Evolutionary conservation across 148 eudicot genomes (phyloP).

Genomic region (Polygonum maritimum): DNA sequence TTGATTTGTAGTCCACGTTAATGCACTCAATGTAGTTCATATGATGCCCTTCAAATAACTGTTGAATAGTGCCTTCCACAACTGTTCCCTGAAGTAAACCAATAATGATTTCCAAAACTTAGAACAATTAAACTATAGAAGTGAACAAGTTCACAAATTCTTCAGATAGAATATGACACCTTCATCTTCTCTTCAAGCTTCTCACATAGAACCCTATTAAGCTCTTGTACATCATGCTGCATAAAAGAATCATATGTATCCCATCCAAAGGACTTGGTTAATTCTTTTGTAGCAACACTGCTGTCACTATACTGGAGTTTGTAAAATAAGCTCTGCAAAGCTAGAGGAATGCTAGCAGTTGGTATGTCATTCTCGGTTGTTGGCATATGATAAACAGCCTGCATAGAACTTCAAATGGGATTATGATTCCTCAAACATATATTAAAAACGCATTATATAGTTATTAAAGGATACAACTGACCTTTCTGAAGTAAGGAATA

Average conservation of each 20-base stretch:
- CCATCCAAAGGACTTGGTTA: conserved; percentile 96
- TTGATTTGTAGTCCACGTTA: conserved; percentile 56
- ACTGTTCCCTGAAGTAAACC: conserved; percentile 59
- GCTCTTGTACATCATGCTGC: conserved; percentile 99
- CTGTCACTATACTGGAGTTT: conserved; percentile 84
- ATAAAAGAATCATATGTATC: conserved; percentile 92
- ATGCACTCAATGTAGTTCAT: conserved; percentile 95
- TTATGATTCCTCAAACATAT: not conserved
- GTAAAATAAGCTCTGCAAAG: conserved; percentile 85
- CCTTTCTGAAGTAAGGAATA: conserved; percentile 95
- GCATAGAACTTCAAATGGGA: conserved; percentile 8
- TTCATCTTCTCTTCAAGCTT: conserved; percentile 98
- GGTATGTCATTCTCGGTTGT: conserved; percentile 93
- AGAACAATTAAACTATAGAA: not conserved
- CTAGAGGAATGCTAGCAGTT: conserved; percentile 89
- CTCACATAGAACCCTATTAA: conserved; percentile 87
- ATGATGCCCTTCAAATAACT: conserved; percentile 93
- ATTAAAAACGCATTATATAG: not conserved
- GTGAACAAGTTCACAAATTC: conserved; percentile 7
- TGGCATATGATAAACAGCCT: conserved; percentile 99
- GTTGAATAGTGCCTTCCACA: conserved; percentile 92
- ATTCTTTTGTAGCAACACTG: conserved; percentile 91
- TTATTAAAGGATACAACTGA: conserved; percentile 16
- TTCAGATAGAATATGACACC: conserved; percentile 23
- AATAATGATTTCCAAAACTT: conserved; percentile 14